phyloP scores from a whole-genome alignment of 768 basidiomycete genomes.

The Lentinula raphanica region DNA sequence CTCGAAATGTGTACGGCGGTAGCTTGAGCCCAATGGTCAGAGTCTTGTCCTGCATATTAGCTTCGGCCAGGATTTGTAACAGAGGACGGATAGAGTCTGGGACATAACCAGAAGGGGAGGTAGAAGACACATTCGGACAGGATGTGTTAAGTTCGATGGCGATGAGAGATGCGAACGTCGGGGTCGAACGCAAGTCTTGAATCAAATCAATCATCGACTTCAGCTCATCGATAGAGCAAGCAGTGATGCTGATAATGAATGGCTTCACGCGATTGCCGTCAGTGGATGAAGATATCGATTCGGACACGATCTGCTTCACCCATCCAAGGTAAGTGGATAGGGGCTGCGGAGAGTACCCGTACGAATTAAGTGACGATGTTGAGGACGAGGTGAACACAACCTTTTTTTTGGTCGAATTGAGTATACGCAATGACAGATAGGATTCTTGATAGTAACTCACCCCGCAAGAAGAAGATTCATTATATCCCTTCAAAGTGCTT shows the following conservation, averaged over 20 bases:
- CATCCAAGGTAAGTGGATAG: constrained; percentile 62
- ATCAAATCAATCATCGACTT: constrained; percentile 52
- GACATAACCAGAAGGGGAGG: constrained; percentile 65
- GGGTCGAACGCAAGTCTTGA: constrained; percentile 48
- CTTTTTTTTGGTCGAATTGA: constrained; percentile 26
- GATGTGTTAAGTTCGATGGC: constrained; percentile 81
- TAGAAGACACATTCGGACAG: constrained; percentile 70
- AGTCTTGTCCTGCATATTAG: constrained; percentile 42
- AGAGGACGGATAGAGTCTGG: constrained; percentile 45
- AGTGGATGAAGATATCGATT: constrained; percentile 18
- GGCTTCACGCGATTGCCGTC: constrained; percentile 43
- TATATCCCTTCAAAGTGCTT: constrained; percentile 63
- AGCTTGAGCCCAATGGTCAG: constrained; percentile 74
- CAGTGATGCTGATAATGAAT: constrained; percentile 76
- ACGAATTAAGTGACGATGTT: constrained; percentile 72
- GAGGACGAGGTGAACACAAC: constrained; percentile 51
- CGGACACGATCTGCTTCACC: constrained; percentile 47
- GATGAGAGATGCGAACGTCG: constrained; percentile 27
- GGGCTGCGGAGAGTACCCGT: constrained; percentile 81
- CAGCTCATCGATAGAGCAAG: constrained; percentile 49
- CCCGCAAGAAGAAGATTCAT: constrained; percentile 57
- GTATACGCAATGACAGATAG: constrained; percentile 5
- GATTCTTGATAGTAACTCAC: constrained; percentile 31
- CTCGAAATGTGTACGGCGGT: constrained; percentile 63
- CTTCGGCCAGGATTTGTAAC: constrained; percentile 48